A percentile compares a stretch with the other conserved stretches of the same genome.
Evolutionary conservation across 805 yeast genomes (phyloP).

Genomic region (Hanseniaspora occidentalis): DNA sequence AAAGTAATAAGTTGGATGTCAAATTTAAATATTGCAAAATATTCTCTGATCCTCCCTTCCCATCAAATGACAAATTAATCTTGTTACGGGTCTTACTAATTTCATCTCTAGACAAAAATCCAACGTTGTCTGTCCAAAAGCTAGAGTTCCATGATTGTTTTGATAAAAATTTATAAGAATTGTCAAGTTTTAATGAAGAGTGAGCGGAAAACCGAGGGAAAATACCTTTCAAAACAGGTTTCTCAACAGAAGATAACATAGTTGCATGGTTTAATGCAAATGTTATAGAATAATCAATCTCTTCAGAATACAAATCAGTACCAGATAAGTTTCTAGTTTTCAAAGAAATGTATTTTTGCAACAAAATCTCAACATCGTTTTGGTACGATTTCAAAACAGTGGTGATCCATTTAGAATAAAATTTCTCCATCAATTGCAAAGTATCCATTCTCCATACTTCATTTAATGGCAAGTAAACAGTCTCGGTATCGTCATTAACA

Average conservation of each 20-base stretch:
- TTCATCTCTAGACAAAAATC: conserved; percentile 19
- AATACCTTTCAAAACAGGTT: background rate
- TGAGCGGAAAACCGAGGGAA: background rate
- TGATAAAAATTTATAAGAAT: conserved; percentile 61
- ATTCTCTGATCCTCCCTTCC: background rate
- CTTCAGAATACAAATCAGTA: conserved; percentile 23
- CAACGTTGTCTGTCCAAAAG: conserved; percentile 22
- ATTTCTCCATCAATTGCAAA: conserved; percentile 41
- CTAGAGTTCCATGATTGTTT: conserved; percentile 63
- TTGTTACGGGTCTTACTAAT: conserved; percentile 5
- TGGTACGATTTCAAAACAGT: conserved; percentile 44
- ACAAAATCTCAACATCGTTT: conserved; percentile 63
- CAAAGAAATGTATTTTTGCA: conserved; percentile 59
- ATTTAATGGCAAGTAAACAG: conserved; percentile 38
- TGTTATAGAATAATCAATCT: conserved; percentile 68
- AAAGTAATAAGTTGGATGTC: conserved; percentile 12
- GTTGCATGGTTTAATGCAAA: conserved; percentile 90
- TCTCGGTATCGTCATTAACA: conserved; percentile 26
- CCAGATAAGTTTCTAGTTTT: conserved; percentile 3
- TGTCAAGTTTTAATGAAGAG: conserved; percentile 28
- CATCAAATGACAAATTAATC: too few relatives aligned
- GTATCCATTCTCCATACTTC: conserved; percentile 75
- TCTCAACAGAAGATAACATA: conserved; percentile 46
- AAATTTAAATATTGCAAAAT: background rate
- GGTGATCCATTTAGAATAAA: conserved; percentile 58